Percentiles rank a stretch among this genome's conserved stretches.
These are phyloP conservation scores for Saccharomycopsis fodiens DNA, from an alignment of 805 yeast genomes.

Conservation along the genomic window DNA sequence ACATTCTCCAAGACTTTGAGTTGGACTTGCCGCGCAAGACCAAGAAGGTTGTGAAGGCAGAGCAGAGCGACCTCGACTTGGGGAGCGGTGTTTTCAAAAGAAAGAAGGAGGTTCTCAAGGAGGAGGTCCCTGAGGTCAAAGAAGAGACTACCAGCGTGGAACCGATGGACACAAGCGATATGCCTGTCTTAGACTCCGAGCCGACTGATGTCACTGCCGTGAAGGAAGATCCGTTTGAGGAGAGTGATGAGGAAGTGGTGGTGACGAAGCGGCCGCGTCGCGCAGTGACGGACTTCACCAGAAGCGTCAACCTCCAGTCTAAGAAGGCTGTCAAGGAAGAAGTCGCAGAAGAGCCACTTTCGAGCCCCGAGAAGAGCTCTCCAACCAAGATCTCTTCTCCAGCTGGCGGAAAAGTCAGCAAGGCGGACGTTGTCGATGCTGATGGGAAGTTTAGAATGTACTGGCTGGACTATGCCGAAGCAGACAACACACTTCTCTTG, in stretches of 20 bases:
- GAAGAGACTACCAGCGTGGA: slow-evolving; percentile 6
- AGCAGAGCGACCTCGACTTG: slow-evolving; percentile 9
- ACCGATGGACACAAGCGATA: too few relatives aligned
- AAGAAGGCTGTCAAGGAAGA: slow-evolving; percentile 22
- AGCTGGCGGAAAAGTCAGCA: slow-evolving; percentile 22
- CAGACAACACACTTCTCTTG: slow-evolving; percentile 56
- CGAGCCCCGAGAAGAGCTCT: background rate
- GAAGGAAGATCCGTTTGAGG: slow-evolving; percentile 31
- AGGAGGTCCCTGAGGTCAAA: slow-evolving; percentile 21
- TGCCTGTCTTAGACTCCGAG: background rate
- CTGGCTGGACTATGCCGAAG: slow-evolving; percentile 87
- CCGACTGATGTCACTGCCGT: background rate
- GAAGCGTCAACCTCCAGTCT: slow-evolving; percentile 36
- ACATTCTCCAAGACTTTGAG: slow-evolving; percentile 54
- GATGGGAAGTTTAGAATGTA: slow-evolving; percentile 58
- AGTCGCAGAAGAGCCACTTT: too few relatives aligned
- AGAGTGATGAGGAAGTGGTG: slow-evolving; percentile 53
- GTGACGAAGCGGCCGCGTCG: slow-evolving; percentile 45
- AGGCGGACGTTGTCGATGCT: slow-evolving; percentile 31
- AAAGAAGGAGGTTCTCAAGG: background rate
- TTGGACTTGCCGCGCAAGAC: slow-evolving; percentile 19
- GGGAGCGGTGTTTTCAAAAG: background rate
- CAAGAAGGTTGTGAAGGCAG: slow-evolving; percentile 6
- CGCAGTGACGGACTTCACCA: slow-evolving; percentile 33
- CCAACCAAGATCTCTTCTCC: slow-evolving; percentile 4